Percentiles rank a stretch among this genome's conserved stretches.
phyloP scores from a whole-genome alignment of 192 early-diverging fungal genomes.

The Jimgerdemannia flammicorona region DNA sequence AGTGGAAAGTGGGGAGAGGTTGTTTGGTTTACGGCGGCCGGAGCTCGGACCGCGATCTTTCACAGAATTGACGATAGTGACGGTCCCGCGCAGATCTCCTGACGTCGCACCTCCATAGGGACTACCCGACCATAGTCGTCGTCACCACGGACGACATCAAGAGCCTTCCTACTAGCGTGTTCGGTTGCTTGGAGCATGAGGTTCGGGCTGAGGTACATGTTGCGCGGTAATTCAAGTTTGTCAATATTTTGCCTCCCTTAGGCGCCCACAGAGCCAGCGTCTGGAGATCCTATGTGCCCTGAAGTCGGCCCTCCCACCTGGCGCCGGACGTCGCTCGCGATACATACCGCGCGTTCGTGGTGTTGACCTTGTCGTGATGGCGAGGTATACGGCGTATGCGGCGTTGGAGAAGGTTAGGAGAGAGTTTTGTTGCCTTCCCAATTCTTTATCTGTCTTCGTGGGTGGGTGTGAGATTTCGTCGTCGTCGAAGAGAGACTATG shows the following conservation, averaged over 20 bases:
- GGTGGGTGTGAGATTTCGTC: no score
- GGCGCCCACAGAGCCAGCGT: conserved; percentile 65
- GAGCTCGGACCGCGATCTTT: no score
- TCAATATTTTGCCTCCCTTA: background rate
- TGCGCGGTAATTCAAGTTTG: no score
- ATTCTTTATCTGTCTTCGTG: no score
- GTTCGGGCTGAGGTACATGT: conserved; percentile 56
- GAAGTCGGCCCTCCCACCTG: conserved; percentile 43
- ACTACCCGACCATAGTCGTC: conserved; percentile 70
- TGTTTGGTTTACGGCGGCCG: background rate
- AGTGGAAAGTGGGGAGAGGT: no score
- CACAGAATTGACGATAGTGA: conserved; percentile 48
- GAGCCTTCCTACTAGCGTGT: conserved; percentile 70
- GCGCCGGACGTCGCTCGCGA: conserved; percentile 79
- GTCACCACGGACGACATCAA: conserved; percentile 81
- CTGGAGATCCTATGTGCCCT: conserved; percentile 60
- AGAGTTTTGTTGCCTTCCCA: background rate
- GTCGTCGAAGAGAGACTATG: conserved; percentile 25
- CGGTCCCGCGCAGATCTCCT: conserved; percentile 44
- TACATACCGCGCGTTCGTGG: conserved; percentile 82
- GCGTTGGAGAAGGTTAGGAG: conserved; percentile 52
- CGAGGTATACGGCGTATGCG: conserved; percentile 47
- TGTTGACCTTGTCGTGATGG: conserved; percentile 70
- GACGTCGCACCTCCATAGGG: conserved; percentile 40
- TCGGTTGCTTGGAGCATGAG: conserved; percentile 77